phyloP scores from a whole-genome alignment of 2,329 filamentous ascomycete genomes.

The Aspergillus sp. region DNA sequence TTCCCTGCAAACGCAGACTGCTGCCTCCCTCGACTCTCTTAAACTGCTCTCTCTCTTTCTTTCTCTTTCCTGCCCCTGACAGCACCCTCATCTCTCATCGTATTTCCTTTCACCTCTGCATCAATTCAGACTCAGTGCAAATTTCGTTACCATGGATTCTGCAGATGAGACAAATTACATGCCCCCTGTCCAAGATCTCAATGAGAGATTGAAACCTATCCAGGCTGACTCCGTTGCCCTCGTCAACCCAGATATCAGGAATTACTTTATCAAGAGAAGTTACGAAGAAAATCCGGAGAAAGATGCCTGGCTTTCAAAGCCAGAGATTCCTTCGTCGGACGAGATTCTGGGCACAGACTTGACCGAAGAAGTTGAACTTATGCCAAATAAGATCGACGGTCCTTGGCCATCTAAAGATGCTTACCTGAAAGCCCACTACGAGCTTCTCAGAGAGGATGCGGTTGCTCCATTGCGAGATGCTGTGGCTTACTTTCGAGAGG shows the following conservation, averaged over 20 bases:
- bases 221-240: background rate
- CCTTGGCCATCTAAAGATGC: conserved; percentile 57
- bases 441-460: conserved; percentile 70
- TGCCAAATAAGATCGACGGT: conserved; percentile 50
- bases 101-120: background rate
- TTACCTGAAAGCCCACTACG: conserved; percentile 71
- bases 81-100: background rate
- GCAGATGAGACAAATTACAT: background rate
- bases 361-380: conserved; percentile 30
- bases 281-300: background rate
- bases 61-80: background rate
- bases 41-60: background rate
- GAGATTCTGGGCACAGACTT: conserved; percentile 31
- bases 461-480: conserved; percentile 65
- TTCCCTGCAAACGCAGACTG: background rate
- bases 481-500: conserved; percentile 50
- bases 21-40: background rate
- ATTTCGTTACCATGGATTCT: background rate
- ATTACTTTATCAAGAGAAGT: conserved; percentile 20
- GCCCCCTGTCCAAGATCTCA: background rate
- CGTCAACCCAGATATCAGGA: conserved; percentile 25
- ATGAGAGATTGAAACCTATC: background rate
- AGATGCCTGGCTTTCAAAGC: conserved; percentile 30
- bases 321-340: conserved; percentile 35
- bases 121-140: background rate